These are phyloP conservation scores for Tylopilus sp. DNA, from an alignment of 768 basidiomycete genomes.

Conservation along the genomic window DNA sequence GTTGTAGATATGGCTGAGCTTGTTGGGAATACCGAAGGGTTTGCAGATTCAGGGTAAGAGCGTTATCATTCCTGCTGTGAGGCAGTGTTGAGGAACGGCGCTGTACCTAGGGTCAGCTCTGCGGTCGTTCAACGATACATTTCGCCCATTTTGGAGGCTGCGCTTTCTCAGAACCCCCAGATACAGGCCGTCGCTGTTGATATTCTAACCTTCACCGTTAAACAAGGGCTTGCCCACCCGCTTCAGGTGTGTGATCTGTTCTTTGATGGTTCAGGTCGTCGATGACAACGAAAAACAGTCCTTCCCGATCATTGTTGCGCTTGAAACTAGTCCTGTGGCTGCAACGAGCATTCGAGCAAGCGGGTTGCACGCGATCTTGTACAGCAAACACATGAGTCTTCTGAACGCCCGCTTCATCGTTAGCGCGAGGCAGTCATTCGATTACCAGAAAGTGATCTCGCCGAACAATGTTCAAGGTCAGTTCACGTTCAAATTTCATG, in stretches of 20 bases:
- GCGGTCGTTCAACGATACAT: conserved; percentile 94
- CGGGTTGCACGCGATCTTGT: conserved; percentile 75
- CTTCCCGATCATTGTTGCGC: conserved; percentile 85
- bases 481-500: too few relatives aligned
- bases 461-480: conserved; percentile 52
- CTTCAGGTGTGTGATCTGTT: conserved; percentile 58
- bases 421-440: conserved; percentile 78
- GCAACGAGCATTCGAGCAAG: conserved; percentile 70
- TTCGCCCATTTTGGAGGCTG: conserved; percentile 73
- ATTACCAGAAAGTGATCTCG: conserved; percentile 68
- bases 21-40: conserved; percentile 91
- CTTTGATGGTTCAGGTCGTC: background rate
- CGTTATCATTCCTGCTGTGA: background rate
- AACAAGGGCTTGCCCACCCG: conserved; percentile 94
- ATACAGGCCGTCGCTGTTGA: conserved; percentile 87
- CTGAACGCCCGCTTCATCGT: conserved; percentile 82
- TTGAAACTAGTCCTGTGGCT: conserved; percentile 77
- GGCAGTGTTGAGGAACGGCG: background rate
- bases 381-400: conserved; percentile 85
- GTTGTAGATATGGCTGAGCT: conserved; percentile 89
- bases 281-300: conserved; percentile 47
- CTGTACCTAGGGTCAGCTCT: conserved; percentile 73
- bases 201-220: conserved; percentile 88
- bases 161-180: conserved; percentile 62
- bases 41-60: conserved; percentile 93